A percentile compares a stretch with the other conserved stretches of the same genome.
Evolutionary conservation across 805 yeast genomes (phyloP).

Genomic region (Helenozyma rhizophorensis): DNA sequence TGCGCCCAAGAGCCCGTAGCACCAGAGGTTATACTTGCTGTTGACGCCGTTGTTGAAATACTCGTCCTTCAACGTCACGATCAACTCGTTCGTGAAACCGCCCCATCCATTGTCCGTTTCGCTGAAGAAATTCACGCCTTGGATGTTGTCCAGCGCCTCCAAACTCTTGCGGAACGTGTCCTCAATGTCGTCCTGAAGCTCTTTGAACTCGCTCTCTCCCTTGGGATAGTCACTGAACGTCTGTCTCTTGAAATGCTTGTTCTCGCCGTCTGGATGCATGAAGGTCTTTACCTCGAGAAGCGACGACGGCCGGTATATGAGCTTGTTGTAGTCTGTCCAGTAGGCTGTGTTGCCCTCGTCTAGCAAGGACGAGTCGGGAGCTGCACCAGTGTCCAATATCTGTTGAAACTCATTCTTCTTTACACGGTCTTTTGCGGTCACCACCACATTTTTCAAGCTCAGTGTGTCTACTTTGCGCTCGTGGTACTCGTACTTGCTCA

Average conservation of each 20-base stretch:
- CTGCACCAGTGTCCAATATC: slow-evolving; percentile 50
- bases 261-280: slow-evolving; percentile 36
- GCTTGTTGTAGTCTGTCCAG: slow-evolving; percentile 79
- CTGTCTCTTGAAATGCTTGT: slow-evolving; percentile 28
- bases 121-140: slow-evolving; percentile 64
- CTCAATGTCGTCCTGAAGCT: slow-evolving; percentile 36
- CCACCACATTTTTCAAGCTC: slow-evolving; percentile 9
- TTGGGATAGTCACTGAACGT: slow-evolving; percentile 45
- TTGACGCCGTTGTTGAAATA: slow-evolving; percentile 41
- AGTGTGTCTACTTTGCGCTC: slow-evolving; percentile 11
- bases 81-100: slow-evolving; percentile 55
- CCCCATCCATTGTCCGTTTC: slow-evolving; percentile 85
- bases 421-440: slow-evolving; percentile 33
- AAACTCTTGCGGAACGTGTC: slow-evolving; percentile 52
- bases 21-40: slow-evolving; percentile 35
- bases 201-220: slow-evolving; percentile 60
- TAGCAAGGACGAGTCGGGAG: slow-evolving; percentile 25
- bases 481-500: slow-evolving; percentile 51
- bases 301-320: slow-evolving; percentile 61
- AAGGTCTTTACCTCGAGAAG: slow-evolving; percentile 55
- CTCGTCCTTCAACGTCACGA: slow-evolving; percentile 65
- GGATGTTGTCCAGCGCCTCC: slow-evolving; percentile 72
- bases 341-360: slow-evolving; percentile 42
- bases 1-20: slow-evolving; percentile 21
- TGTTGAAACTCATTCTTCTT: slow-evolving; percentile 58